Conservation (phyloP, 1,284 basidiomycete species). For the Stygiomarasmius scandens region DNA sequence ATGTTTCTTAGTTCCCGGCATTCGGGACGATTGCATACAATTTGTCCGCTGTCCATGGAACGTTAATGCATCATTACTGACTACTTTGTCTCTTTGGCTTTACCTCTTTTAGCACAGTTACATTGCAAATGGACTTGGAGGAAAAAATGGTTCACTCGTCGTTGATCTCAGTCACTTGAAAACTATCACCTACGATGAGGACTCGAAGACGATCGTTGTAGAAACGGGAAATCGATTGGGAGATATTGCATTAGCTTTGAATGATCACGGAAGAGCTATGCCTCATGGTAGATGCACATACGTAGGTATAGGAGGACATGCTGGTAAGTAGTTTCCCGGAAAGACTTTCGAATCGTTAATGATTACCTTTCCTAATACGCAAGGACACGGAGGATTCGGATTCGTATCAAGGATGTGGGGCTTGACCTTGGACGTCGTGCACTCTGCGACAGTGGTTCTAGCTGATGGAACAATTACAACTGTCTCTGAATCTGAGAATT, state of each 20-base stretch:
- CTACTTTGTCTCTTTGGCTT: too few species aligned
- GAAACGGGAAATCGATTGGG: slow-evolving; percentile 43
- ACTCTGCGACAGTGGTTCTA: slow-evolving; percentile 41
- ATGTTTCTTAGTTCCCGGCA: too few species aligned
- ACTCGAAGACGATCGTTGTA: slow-evolving; percentile 32
- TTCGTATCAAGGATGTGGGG: slow-evolving; percentile 45
- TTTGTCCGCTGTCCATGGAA: too few species aligned
- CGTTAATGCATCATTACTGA: too few species aligned
- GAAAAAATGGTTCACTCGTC: slow-evolving; percentile 41
- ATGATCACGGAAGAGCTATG: slow-evolving; percentile 32
- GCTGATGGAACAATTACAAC: slow-evolving; percentile 45
- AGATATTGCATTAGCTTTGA: slow-evolving; percentile 38
- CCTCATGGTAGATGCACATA: slow-evolving; percentile 38
- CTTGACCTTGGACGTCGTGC: slow-evolving; percentile 44
- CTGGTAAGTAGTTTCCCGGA: slow-evolving; percentile 26
- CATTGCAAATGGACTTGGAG: slow-evolving; percentile 46
- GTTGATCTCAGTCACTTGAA: slow-evolving; percentile 42
- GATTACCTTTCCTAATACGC: not conserved
- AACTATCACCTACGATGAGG: slow-evolving; percentile 30
- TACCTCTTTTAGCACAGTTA: slow-evolving; percentile 37
- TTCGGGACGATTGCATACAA: too few species aligned
- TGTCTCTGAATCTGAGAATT: slow-evolving; percentile 38
- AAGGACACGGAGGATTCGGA: slow-evolving; percentile 44
- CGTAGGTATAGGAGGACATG: slow-evolving; percentile 48
- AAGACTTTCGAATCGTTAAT: not conserved